Base-by-base conservation (phyloP, 169 alveolate species). In the Theileria luwenshuni region DNA sequence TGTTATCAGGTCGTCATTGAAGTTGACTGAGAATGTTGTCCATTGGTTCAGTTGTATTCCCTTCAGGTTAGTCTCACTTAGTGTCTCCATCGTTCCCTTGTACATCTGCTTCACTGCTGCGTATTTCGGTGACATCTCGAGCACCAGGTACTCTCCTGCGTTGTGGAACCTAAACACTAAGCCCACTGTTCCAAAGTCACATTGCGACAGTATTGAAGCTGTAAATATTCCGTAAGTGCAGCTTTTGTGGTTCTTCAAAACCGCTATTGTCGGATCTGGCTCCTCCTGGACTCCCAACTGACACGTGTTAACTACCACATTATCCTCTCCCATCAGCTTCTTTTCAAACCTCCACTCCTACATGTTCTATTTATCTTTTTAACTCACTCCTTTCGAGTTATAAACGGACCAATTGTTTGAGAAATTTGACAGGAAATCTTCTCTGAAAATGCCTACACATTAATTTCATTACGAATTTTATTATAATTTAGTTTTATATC, bases 261-360 rank as follows among this genome's bases (percentile, higher is more conserved):
- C 79, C 19, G 85, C 77, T 38, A 90, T 85, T 21, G 93, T 74
- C 35, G 83, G 83, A 41, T 80, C 90, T 33, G 60, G 54, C 30
- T 49, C 27, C 35, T 42, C 70, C 43, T 79, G 77, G 27, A 69
- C 79, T 67, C 71, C 69, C 62, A 25, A 56, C 75, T 76, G 64
- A 59, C 85, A 69, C 49, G 74, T 65, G 65, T 90, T 92, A 17
- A 90, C 91, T n/a, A 92, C 74, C 8, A 89, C 94, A 38, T 65
- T 84, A n/a, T 65, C 72, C 76, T 92, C 93, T 51, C 93, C 94
- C 25, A 90, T 93, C n/a, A 92, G 68, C 61, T 92, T 83, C 59
- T 81, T 74, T 10, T 77, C 88, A 61, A 70, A 83, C 62, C 52
- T 74, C 95, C 95, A 92, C 30, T 27, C 47, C 65, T 56, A 21